A percentile compares a stretch with the other conserved stretches of the same genome.
phyloP scores from a whole-genome alignment of 2,329 filamentous ascomycete species.

The Diplocarpon mali region DNA sequence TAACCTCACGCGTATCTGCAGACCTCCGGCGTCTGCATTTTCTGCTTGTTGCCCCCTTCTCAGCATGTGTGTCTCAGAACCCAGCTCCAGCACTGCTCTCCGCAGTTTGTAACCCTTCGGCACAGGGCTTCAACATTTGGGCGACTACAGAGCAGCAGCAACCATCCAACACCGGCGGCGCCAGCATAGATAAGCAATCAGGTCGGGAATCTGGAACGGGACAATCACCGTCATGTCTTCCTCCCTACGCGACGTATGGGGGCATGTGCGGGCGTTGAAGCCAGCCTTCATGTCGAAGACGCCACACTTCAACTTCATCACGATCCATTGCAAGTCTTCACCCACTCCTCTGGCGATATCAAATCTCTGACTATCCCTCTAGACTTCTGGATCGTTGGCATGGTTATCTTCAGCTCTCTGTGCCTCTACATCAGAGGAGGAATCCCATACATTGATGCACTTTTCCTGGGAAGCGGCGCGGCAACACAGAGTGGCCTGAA shows the following conservation, averaged over 20 bases:
- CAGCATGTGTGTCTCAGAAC: conserved; percentile 8
- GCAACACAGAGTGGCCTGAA: conserved; percentile 93
- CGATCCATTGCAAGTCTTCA: conserved; percentile 55
- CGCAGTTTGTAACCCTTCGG: conserved; percentile 1
- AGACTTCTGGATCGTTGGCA: conserved; percentile 73
- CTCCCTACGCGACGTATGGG: conserved; percentile 25
- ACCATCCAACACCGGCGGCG: too few species aligned
- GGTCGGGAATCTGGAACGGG: neutral
- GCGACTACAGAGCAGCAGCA: neutral
- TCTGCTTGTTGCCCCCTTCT: neutral
- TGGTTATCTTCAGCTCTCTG: conserved; percentile 64
- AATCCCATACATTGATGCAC: conserved; percentile 71
- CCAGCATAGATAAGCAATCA: neutral
- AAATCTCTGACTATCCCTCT: neutral
- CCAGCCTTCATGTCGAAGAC: conserved; percentile 47
- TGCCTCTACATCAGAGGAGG: conserved; percentile 57
- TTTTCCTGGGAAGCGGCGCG: conserved; percentile 77
- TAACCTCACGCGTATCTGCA: too few species aligned
- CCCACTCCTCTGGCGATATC: too few species aligned
- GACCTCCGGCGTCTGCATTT: neutral
- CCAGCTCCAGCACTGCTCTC: conserved; percentile 3
- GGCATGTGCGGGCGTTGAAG: conserved; percentile 38
- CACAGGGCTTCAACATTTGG: neutral
- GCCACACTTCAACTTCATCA: conserved; percentile 72
- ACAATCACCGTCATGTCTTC: conserved; percentile 17